These are phyloP conservation scores for Lactarius quietus DNA, from an alignment of 768 basidiomycete species.

Conservation along the genomic window DNA sequence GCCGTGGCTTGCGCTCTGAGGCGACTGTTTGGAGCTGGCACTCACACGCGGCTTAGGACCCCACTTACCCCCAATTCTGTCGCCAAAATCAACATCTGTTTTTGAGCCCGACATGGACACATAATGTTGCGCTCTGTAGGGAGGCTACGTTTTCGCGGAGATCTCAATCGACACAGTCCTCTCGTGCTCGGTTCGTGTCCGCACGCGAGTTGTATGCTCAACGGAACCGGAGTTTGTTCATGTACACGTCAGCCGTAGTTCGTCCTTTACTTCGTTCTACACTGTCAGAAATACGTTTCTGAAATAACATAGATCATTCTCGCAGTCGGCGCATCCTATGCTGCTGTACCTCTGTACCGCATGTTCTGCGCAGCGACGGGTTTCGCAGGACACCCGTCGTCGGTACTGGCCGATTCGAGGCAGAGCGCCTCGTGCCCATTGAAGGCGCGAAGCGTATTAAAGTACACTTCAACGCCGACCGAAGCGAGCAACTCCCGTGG, in stretches of 20 bases:
- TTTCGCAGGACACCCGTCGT: slow-evolving; percentile 94
- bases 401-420: slow-evolving; percentile 76
- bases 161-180: slow-evolving; percentile 15
- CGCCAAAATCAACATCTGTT: neutral
- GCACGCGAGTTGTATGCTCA: slow-evolving; percentile 47
- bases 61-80: neutral
- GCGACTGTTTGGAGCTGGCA: neutral
- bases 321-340: slow-evolving; percentile 86
- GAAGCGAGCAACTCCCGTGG: slow-evolving; percentile 89
- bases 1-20: neutral
- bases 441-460: slow-evolving; percentile 72
- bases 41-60: neutral
- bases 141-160: neutral
- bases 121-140: neutral
- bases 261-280: slow-evolving; percentile 31
- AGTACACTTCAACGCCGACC: slow-evolving; percentile 95
- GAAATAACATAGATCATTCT: slow-evolving; percentile 60
- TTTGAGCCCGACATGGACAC: neutral
- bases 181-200: slow-evolving; percentile 31
- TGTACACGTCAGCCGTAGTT: slow-evolving; percentile 85
- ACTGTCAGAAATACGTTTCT: neutral
- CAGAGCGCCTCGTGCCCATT: slow-evolving; percentile 79
- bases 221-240: slow-evolving; percentile 68
- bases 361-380: slow-evolving; percentile 99
- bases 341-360: slow-evolving; percentile 94